Evolutionary conservation across 306 rosid genomes (phyloP).

Genomic region (Sesbania bispinosa): DNA sequence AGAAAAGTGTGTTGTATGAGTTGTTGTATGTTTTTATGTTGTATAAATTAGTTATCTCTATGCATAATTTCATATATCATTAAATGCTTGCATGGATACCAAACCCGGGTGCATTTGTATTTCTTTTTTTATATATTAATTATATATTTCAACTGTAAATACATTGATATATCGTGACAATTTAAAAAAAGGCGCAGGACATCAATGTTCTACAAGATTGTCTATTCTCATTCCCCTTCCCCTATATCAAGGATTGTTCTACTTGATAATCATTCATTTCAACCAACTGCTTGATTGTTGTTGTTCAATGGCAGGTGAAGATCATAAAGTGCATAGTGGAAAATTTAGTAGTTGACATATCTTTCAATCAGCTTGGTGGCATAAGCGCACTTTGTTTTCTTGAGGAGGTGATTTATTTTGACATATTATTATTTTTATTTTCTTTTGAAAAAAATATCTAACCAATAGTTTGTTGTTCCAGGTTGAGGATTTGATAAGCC

Average conservation of each 20-base stretch:
- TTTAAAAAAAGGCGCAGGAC: too few relatives aligned
- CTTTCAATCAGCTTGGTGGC: slow-evolving; percentile 78
- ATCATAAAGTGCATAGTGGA: slow-evolving; percentile 76
- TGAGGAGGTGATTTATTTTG: slow-evolving; percentile 58
- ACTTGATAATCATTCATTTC: too few relatives aligned
- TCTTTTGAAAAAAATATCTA: background rate
- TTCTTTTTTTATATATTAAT: too few relatives aligned
- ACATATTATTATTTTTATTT: background rate
- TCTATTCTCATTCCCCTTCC: background rate
- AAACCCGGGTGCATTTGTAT: too few relatives aligned
- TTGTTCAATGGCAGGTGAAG: slow-evolving; percentile 62
- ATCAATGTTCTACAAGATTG: background rate
- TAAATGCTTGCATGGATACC: too few relatives aligned
- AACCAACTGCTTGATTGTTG: too few relatives aligned
- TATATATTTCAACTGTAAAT: too few relatives aligned
- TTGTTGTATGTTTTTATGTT: too few relatives aligned
- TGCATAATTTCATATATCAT: too few relatives aligned
- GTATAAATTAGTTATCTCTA: too few relatives aligned
- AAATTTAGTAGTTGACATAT: slow-evolving; percentile 80
- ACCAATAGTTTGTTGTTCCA: slow-evolving; percentile 32
- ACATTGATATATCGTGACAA: too few relatives aligned
- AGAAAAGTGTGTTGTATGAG: too few relatives aligned
- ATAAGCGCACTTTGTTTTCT: slow-evolving; percentile 82
- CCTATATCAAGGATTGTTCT: background rate
- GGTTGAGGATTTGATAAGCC: slow-evolving; percentile 63